Percentiles rank a stretch among this genome's conserved stretches.
phyloP scores from a whole-genome alignment of 2,329 filamentous ascomycete genomes.

The Triangularia setosa region DNA sequence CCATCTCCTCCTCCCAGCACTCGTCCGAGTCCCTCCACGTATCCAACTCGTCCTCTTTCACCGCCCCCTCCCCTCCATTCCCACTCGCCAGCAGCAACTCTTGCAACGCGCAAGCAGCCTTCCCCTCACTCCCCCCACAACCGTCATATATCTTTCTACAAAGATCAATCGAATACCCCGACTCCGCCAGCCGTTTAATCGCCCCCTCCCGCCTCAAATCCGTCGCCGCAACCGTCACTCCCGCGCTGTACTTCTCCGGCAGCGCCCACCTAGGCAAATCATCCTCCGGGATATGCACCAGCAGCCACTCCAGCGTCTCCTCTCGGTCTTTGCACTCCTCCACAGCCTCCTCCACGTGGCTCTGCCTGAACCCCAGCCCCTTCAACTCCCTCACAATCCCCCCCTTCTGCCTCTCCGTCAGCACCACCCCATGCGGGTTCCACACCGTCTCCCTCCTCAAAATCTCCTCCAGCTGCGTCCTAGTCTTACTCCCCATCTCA shows the following conservation, averaged over 20 bases:
- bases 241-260: slow-evolving; percentile 86
- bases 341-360: slow-evolving; percentile 84
- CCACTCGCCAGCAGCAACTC: slow-evolving; percentile 56
- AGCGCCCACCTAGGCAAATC: slow-evolving; percentile 91
- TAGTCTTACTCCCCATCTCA: slow-evolving; percentile 82
- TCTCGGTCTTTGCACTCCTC: slow-evolving; percentile 86
- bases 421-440: slow-evolving; percentile 74
- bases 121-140: slow-evolving; percentile 66
- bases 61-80: slow-evolving; percentile 21
- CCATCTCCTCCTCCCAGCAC: slow-evolving; percentile 81
- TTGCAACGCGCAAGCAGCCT: slow-evolving; percentile 77
- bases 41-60: slow-evolving; percentile 24
- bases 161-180: slow-evolving; percentile 81
- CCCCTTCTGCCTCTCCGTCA: slow-evolving; percentile 55
- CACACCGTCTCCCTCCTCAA: slow-evolving; percentile 76
- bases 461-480: slow-evolving; percentile 73
- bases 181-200: slow-evolving; percentile 74
- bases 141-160: slow-evolving; percentile 74
- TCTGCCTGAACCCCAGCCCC: slow-evolving; percentile 79
- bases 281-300: slow-evolving; percentile 96
- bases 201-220: slow-evolving; percentile 78
- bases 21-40: slow-evolving; percentile 51
- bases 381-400: slow-evolving; percentile 68
- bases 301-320: slow-evolving; percentile 90
- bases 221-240: slow-evolving; percentile 78